phyloP scores from a whole-genome alignment of 108 stramenopile genomes.

The Stephanodiscus minutulus region DNA sequence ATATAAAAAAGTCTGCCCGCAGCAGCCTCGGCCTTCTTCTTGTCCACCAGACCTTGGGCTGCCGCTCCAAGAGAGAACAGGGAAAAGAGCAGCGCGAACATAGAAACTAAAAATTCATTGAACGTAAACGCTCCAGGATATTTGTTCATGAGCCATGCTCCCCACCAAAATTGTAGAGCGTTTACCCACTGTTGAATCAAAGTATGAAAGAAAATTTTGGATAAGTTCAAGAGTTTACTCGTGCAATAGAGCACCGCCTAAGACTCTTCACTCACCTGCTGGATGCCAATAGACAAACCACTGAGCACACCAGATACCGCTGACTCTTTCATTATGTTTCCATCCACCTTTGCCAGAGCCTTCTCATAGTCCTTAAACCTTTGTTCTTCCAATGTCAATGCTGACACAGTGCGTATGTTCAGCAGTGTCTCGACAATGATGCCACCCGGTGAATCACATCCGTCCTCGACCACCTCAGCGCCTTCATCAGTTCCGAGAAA shows the following conservation, averaged over 20 bases:
- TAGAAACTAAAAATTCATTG: constrained; percentile 73
- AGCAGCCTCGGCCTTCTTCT: constrained; percentile 62
- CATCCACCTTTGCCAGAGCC: constrained; percentile 49
- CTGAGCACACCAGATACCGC: constrained; percentile 24
- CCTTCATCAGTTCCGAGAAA: constrained; percentile 68
- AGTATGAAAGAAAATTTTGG: neutral
- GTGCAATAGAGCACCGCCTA: neutral
- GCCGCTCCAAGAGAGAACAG: constrained; percentile 79
- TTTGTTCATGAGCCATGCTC: constrained; percentile 66
- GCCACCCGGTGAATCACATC: constrained; percentile 61
- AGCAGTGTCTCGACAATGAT: constrained; percentile 75
- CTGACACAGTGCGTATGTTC: constrained; percentile 78
- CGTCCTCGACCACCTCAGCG: constrained; percentile 43
- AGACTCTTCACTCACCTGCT: constrained; percentile 10
- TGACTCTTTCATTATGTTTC: constrained; percentile 34
- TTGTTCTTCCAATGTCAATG: constrained; percentile 64
- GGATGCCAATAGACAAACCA: constrained; percentile 37
- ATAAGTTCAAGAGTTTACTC: neutral
- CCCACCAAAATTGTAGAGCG: constrained; percentile 75
- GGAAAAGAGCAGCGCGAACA: constrained; percentile 75
- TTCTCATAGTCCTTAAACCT: constrained; percentile 59
- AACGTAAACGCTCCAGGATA: constrained; percentile 58
- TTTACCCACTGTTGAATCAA: constrained; percentile 28
- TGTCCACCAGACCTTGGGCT: constrained; percentile 67
- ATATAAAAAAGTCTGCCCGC: constrained; percentile 74